phyloP scores from a whole-genome alignment of 208 protist genomes.

The Leishmania lainsoni region DNA sequence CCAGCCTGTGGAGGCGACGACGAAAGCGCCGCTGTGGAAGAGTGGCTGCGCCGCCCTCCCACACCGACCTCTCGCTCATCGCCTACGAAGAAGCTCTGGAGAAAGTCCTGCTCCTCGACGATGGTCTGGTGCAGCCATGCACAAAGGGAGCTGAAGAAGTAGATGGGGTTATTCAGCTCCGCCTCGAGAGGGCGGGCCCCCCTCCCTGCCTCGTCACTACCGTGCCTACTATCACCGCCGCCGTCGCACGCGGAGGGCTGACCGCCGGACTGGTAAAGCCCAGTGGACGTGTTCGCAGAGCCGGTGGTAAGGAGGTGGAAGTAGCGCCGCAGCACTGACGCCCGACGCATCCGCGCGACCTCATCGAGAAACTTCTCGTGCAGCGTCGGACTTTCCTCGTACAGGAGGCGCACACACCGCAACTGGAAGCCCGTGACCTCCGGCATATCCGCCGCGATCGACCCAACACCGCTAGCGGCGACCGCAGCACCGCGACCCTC shows the following conservation, averaged over 20 bases:
- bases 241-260: conserved; percentile 15
- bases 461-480: conserved; percentile 10
- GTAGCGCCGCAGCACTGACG: conserved; percentile 80
- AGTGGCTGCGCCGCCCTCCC: background rate
- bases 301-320: conserved; percentile 87
- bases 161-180: conserved; percentile 78
- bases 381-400: conserved; percentile 60
- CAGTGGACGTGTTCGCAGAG: conserved; percentile 52
- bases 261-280: conserved; percentile 41
- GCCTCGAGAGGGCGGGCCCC: conserved; percentile 72
- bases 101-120: conserved; percentile 81
- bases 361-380: conserved; percentile 75
- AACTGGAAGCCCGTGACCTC: conserved; percentile 73
- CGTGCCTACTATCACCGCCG: background rate
- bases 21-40: background rate
- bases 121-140: conserved; percentile 88
- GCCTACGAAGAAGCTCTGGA: conserved; percentile 49
- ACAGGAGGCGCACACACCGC: conserved; percentile 61
- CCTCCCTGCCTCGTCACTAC: conserved; percentile 13
- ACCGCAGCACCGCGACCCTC: no score
- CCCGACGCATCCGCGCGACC: conserved; percentile 64
- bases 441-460: conserved; percentile 60
- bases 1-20: background rate
- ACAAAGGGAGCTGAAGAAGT: conserved; percentile 85
- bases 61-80: conserved; percentile 8